Evolutionary conservation across 805 yeast genomes (phyloP), one percentile per base, ranked within the genome.

Genomic region (Wickerhamiella domercqiae): DNA sequence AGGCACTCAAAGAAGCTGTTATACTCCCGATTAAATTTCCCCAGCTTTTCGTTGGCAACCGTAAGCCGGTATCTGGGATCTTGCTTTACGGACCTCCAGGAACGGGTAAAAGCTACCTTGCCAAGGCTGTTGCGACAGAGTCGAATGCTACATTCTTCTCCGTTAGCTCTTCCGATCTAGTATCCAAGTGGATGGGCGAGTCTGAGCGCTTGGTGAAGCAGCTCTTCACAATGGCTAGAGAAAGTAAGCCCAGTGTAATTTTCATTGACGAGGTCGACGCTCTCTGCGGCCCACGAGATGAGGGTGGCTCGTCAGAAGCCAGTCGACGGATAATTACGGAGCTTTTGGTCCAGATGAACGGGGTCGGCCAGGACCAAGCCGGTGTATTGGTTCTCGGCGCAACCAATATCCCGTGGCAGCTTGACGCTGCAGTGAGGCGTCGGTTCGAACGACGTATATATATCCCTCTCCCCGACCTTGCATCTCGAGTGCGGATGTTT

Each of bases 181-280:
- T 90, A 3, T 78, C 93, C 47, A 90, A 90, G 59, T 90, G 98
- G 98, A 87, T 87, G 96, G 98, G 98, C 50, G 98, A 90, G 58
- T 77, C 93, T 19, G 98, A 90, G 59, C 74, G 97, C 59, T 70
- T 90, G 40, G 97, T 90, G 20, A 90, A 87, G 57, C 96, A 90
- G 55, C 67, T 90, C 45, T 90, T 90, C 60, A 71, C 78, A 24
- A 82, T 87, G 94, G 98, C 98, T 4, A 69, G 98, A 47, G 98
- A 90, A 57, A 80, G 78, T 54, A 86, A 82, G 53, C 98, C 98
- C 1, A 75, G 94, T 0, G 93, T 90, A 48, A 90, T 90, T 36
- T 90, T 90, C 58, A 90, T 90, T 39, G 98, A 90, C 62, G 98
- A 90, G 59, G 96, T 90, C 25, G 98, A 90, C 60, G 97, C 98